Evolutionary conservation across 2,329 filamentous ascomycete species (phyloP), one percentile per base, ranked within the genome.

Genomic region (Sporothrix phasma): DNA sequence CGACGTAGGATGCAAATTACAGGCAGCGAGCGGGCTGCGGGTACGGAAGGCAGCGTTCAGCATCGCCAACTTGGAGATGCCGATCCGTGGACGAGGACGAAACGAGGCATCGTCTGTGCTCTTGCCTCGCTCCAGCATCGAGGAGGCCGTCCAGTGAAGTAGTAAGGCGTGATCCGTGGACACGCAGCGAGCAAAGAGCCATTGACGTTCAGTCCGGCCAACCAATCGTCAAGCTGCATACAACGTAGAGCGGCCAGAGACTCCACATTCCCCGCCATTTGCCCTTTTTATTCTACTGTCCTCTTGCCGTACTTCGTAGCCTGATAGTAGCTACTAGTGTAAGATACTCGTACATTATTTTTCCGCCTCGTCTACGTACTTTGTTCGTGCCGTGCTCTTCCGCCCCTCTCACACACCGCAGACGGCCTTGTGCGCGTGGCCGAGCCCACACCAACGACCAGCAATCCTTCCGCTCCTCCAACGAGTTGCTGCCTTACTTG

Each of bases 251-350:
- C n/a, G n/a, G n/a, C n/a, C n/a, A n/a, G n/a, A 49, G 59, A 54
- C 54, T 19, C 19, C 53, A 22, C 37, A 43, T 29, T 61, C 64
- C 64, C 59, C 60, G 53, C 64, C 37, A 62, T 66, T 45, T 58
- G 37, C 29, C 61, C n/a, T 45, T 54, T 61, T 51, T 37, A 41
- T 19, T 7, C 34, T 37, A 37, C 34, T 37, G 15, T 37, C 34
- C 34, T 45, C 43, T 34, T 51, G 56, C 43, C 46, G 11, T 19
- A 19, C 51, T 39, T n/a, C n/a, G n/a, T n/a, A n/a, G n/a, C n/a
- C n/a, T n/a, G n/a, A n/a, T n/a, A n/a, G n/a, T n/a, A n/a, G n/a
- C n/a, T n/a, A n/a, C n/a, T n/a, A n/a, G n/a, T n/a, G n/a, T n/a
- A n/a, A n/a, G n/a, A n/a, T n/a, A n/a, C n/a, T n/a, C n/a, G n/a